Evolutionary conservation across 352 stramenopile genomes (phyloP).

Genomic region (Globisporangium paddicum): DNA sequence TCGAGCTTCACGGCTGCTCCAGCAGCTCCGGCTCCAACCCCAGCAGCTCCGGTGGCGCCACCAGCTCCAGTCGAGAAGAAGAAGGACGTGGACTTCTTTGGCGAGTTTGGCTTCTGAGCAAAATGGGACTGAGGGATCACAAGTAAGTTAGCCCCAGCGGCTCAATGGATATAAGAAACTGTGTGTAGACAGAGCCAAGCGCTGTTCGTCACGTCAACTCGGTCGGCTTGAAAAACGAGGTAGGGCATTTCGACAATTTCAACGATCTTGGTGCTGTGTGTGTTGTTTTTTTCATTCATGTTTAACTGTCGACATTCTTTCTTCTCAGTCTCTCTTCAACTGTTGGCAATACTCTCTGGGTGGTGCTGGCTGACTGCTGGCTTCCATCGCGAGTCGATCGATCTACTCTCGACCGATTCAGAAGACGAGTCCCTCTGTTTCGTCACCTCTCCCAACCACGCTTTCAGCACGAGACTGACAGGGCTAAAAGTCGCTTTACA

Average conservation of each 20-base stretch:
- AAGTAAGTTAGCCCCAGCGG: slow-evolving; percentile 10
- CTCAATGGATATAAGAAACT: not conserved
- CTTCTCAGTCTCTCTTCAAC: not conserved
- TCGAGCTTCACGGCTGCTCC: slow-evolving; percentile 15
- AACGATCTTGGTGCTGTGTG: slow-evolving; percentile 3
- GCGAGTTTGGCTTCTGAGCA: slow-evolving; percentile 71
- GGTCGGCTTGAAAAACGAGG: not conserved
- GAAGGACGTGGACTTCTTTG: slow-evolving; percentile 85
- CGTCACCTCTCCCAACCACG: not conserved
- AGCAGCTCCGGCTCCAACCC: slow-evolving; percentile 1
- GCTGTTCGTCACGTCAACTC: not conserved
- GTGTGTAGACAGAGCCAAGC: not conserved
- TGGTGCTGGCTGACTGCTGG: not conserved
- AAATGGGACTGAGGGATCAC: not conserved
- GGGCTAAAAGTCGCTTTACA: slow-evolving; percentile 39
- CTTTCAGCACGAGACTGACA: not conserved
- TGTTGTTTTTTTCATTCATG: slow-evolving; percentile 7
- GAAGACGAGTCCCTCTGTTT: not conserved
- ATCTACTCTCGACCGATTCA: slow-evolving; percentile 1
- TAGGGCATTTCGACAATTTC: not conserved
- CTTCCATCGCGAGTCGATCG: not conserved
- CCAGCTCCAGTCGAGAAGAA: slow-evolving; percentile 36
- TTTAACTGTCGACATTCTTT: slow-evolving; percentile 2
- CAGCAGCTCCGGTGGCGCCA: slow-evolving; percentile 15
- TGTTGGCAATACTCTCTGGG: not conserved